Base-by-base conservation (phyloP, 768 basidiomycete genomes). In the Stropharia rugosoannulata region DNA sequence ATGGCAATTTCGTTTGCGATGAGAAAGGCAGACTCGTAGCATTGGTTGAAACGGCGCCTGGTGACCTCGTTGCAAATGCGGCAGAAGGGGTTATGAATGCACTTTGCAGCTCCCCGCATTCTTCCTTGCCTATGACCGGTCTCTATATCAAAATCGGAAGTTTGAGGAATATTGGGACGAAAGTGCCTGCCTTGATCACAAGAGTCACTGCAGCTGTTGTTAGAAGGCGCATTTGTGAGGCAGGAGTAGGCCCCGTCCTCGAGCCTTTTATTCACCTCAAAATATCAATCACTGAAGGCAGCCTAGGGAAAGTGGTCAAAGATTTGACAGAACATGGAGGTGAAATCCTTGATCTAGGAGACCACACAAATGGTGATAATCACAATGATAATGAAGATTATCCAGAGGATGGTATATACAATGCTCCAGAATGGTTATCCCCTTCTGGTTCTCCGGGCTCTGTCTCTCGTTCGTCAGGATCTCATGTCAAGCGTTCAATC, bases 281-380 rank as follows among this genome's bases (percentile, higher is more conserved):
- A 61, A 77, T 91, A 44, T 81, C 81, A 13, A 83, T 91, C 6
- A 75, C 76, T 22, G 86, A 87, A 59, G 82, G 85, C 56, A 77
- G 76, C 55, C 73, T 94, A 2, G 91, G 93, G 19, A 89, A 84
- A 62, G 84, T 90, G 18, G 82, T 93, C 44, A 90, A 87, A 64
- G 93, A 95, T 62, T 72, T 95, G n/a, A 89, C 87, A 9, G 91
- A 93, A 66, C 81, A 87, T 57, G 83, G 85, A 1, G 91, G 89
- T n/a, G 90, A 93, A 65, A 74, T 95, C 10, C 69, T 85, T 19
- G 87, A 91, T 60, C 79, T 94, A 18, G 80, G 76, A 4, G 73
- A 78, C 39, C 80, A 77, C n/a, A 63, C 73, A 5, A 61, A 67
- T 27, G 56, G 68, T 5, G 73, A 70, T 36, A 68, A 66, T 7